Evolutionary conservation across 73 alveolate species (phyloP).

Genomic region (Breviolum minutum): DNA sequence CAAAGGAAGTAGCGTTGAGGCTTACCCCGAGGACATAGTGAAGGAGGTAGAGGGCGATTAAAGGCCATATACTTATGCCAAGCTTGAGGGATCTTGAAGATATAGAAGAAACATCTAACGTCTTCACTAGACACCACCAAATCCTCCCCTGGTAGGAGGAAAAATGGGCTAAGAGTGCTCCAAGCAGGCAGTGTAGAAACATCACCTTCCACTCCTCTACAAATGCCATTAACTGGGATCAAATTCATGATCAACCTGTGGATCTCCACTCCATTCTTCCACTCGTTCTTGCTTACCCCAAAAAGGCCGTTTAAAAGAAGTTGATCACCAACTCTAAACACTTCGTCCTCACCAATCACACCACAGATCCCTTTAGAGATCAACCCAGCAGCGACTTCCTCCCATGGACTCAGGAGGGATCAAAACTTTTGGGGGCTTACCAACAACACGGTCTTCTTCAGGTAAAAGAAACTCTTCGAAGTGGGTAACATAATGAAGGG

Average conservation of each 20-base stretch:
- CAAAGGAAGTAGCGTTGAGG: background rate
- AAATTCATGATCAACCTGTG: background rate
- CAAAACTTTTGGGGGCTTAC: background rate
- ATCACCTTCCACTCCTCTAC: background rate
- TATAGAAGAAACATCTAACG: background rate
- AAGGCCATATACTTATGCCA: background rate
- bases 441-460: background rate
- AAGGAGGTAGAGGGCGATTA: background rate
- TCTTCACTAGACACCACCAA: background rate
- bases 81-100: background rate
- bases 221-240: background rate
- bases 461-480: background rate
- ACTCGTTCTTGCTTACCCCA: background rate
- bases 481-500: background rate
- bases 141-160: background rate
- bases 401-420: background rate
- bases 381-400: background rate
- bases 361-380: background rate
- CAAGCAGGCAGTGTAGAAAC: background rate
- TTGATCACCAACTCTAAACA: background rate
- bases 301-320: background rate
- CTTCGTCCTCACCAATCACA: background rate
- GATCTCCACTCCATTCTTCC: background rate
- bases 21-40: background rate
- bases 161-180: background rate